These are phyloP conservation scores for Trypanosoma grayi DNA, from an alignment of 208 protist genomes.

Conservation along the genomic window DNA sequence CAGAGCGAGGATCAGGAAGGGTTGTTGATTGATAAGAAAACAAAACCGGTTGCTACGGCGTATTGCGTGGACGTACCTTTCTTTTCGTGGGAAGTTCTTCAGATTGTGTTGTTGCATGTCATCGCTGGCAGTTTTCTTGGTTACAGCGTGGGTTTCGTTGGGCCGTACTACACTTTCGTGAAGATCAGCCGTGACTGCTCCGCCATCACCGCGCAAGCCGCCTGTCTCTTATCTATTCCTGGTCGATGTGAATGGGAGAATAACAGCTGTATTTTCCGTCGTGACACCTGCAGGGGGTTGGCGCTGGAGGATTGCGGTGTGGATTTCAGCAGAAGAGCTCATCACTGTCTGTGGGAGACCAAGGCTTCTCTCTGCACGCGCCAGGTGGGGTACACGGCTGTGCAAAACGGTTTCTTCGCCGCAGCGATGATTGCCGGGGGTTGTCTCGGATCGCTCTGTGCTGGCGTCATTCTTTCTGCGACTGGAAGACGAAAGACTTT, in stretches of 20 bases:
- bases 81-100: conserved; percentile 22
- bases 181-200: conserved; percentile 13
- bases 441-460: conserved; percentile 23
- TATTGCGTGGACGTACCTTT: neutral
- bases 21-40: neutral
- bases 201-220: neutral
- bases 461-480: conserved; percentile 17
- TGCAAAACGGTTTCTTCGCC: conserved; percentile 32
- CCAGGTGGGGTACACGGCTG: conserved; percentile 24
- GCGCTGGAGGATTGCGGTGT: neutral
- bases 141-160: conserved; percentile 21
- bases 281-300: neutral
- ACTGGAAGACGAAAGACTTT: conserved; percentile 25
- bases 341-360: conserved; percentile 8
- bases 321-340: neutral
- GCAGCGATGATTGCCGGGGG: conserved; percentile 31
- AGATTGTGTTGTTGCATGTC: conserved; percentile 15
- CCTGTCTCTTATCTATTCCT: conserved; percentile 3
- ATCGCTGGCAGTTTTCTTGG: conserved; percentile 25
- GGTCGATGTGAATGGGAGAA: conserved; percentile 11
- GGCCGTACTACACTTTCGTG: conserved; percentile 22
- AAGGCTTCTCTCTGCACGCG: neutral
- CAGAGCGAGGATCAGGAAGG: neutral
- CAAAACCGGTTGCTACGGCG: neutral
- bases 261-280: conserved; percentile 2